Base-by-base conservation (phyloP, 176 grass and related monocot genomes). In the Bromus sterilis region DNA sequence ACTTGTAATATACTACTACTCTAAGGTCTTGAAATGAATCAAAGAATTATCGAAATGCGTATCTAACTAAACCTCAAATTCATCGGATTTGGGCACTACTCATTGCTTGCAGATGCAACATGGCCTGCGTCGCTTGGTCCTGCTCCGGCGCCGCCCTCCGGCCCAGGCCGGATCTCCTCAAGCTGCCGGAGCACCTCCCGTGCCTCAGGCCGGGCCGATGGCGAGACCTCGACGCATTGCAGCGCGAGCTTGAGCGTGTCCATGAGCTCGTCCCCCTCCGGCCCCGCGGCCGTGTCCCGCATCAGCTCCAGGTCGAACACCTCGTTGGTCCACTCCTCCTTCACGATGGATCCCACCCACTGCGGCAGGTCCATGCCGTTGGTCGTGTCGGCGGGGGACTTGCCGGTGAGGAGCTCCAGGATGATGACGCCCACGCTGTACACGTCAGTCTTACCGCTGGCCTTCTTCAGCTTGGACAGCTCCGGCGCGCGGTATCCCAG, bases 371-470 rank as follows among this genome's bases (percentile, higher is more conserved):
- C 66, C 46, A 71, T 12, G 66, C 76, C 83, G 37, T 71, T 62
- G 29, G 55, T 48, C 8, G 29, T 85, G 25, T 62, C 64, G 5
- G 63, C 76, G 4, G 83, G 51, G 2, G 71, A 71, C 28, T 62
- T 85, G 26, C 83, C 83, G 12, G 83, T 85, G 48, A 85, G 83
- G 9, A 87, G 85, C 85, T 87, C 71, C 35, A 87, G 78, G 25
- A 87, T 20, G 85, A 87, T 58, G 42, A 73, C 70, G 70, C 70
- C 70, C 15, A 73, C 42, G 42, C 70, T 73, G 70, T 73, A 73
- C 15, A 79, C 78, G 49, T 85, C 83, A 21, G 83, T 72, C 83
- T 85, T 85, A 25, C 37, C 34, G 65, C 75, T 60, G 13, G 75
- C 83, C n/a, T 72, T 39, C 70, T 73, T 73, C 16, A 63, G 65